Conservation (phyloP, 148 eudicot genomes). For the Camellia granthamiana region DNA sequence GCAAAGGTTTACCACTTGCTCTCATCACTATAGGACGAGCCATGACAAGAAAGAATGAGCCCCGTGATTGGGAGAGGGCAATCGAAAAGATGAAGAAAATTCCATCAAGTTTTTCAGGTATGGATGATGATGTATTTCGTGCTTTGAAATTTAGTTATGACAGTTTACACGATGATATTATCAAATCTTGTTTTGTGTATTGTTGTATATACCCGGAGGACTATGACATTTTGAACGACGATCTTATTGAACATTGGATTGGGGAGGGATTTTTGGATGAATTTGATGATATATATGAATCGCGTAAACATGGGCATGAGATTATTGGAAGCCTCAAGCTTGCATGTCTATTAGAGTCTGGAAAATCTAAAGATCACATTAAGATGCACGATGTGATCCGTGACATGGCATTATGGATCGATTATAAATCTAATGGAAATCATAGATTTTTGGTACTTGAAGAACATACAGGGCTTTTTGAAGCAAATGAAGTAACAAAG, state of each 20-base stretch:
- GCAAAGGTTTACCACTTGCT: conserved; percentile 30
- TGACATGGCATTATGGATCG: conserved; percentile 28
- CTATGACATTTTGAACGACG: conserved; percentile 9
- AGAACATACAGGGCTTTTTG: background rate
- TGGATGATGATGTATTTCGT: conserved; percentile 24
- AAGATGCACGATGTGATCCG: conserved; percentile 26
- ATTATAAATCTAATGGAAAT: conserved; percentile 9
- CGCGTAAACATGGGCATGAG: conserved; percentile 13
- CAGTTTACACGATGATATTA: background rate
- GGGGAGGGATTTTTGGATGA: background rate
- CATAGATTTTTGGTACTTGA: background rate
- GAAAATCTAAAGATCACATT: background rate
- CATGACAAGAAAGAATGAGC: conserved; percentile 23
- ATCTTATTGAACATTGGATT: conserved; percentile 10
- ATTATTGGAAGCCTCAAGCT: conserved; percentile 17
- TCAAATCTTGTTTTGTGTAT: conserved; percentile 17
- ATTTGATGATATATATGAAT: conserved; percentile 12
- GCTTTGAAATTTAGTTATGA: conserved; percentile 25
- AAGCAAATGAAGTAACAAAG: background rate
- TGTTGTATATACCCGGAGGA: conserved; percentile 24
- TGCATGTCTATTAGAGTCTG: conserved; percentile 20
- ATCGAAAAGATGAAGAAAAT: conserved; percentile 13
- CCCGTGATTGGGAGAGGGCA: conserved; percentile 20
- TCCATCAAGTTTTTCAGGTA: conserved; percentile 21
- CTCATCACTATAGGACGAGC: conserved; percentile 25